These are phyloP conservation scores for Fraxinus floribunda DNA, from an alignment of 305 asterid genomes.

Conservation along the genomic window DNA sequence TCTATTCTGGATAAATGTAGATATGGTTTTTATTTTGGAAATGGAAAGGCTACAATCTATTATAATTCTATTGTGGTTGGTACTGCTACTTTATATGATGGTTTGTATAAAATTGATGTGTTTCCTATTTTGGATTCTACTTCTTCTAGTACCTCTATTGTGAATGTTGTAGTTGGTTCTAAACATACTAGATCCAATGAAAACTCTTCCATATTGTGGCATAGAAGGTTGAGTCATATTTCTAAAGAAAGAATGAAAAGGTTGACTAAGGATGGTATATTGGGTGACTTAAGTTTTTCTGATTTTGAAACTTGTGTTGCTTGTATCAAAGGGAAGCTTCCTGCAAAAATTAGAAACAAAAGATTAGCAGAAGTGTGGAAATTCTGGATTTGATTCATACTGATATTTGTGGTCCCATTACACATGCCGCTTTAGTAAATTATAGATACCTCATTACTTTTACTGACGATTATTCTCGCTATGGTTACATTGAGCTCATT, in stretches of 20 bases:
- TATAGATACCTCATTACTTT: no score
- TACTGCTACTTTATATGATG: background rate
- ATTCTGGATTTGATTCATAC: background rate
- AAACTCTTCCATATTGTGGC: background rate
- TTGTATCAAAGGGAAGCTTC: background rate
- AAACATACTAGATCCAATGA: background rate
- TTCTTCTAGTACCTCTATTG: background rate
- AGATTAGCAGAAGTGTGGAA: background rate
- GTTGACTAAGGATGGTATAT: background rate
- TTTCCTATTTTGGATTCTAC: background rate
- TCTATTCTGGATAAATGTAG: no score
- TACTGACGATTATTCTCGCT: no score
- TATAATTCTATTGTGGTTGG: no score
- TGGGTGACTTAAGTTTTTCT: background rate
- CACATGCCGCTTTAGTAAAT: background rate
- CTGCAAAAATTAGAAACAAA: background rate
- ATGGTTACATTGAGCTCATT: background rate
- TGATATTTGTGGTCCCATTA: background rate
- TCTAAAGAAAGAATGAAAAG: background rate
- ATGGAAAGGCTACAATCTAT: no score
- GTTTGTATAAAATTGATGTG: background rate
- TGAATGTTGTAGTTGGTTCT: background rate
- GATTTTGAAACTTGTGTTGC: background rate
- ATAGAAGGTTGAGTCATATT: background rate
- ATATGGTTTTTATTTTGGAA: no score